Conservation (phyloP, 2,329 filamentous ascomycete species). For the Sphaerulina musiva region DNA sequence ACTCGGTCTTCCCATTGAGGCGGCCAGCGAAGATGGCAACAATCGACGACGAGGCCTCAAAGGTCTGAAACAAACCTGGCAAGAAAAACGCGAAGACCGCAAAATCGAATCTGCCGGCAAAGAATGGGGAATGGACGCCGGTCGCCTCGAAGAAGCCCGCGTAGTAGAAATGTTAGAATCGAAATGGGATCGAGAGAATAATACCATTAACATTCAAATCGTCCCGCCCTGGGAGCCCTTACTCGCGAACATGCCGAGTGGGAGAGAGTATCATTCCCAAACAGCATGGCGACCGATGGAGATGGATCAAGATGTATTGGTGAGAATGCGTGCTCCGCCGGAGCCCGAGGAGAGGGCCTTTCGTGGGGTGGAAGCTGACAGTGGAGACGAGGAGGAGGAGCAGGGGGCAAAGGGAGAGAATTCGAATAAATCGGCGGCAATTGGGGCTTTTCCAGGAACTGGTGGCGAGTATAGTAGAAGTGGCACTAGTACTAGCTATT, state of each 20-base stretch:
- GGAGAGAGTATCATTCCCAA: slow-evolving; percentile 73
- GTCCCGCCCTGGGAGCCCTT: slow-evolving; percentile 67
- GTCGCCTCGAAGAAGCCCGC: slow-evolving; percentile 73
- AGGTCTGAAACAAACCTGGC: slow-evolving; percentile 65
- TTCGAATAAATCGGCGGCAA: slow-evolving; percentile 28
- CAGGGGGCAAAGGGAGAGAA: too few relatives aligned
- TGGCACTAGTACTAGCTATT: slow-evolving; percentile 29
- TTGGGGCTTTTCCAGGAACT: slow-evolving; percentile 49
- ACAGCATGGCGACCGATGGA: slow-evolving; percentile 60
- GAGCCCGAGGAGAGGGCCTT: slow-evolving; percentile 43
- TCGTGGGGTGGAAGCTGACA: slow-evolving; percentile 42
- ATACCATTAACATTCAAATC: slow-evolving; percentile 78
- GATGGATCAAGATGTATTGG: slow-evolving; percentile 58
- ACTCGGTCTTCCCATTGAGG: slow-evolving; percentile 54
- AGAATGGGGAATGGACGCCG: slow-evolving; percentile 75
- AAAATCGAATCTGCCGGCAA: slow-evolving; percentile 62
- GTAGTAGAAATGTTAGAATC: slow-evolving; percentile 79
- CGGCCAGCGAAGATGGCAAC: slow-evolving; percentile 35
- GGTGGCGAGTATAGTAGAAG: slow-evolving; percentile 28
- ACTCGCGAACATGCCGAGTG: slow-evolving; percentile 74
- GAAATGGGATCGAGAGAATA: slow-evolving; percentile 91
- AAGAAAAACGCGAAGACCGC: slow-evolving; percentile 71
- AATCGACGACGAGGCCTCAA: slow-evolving; percentile 49
- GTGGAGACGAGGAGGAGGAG: slow-evolving; percentile 37
- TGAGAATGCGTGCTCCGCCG: slow-evolving; percentile 52